Evolutionary conservation across 345 rosid species (phyloP).

Genomic region (Populus ilicifolia): DNA sequence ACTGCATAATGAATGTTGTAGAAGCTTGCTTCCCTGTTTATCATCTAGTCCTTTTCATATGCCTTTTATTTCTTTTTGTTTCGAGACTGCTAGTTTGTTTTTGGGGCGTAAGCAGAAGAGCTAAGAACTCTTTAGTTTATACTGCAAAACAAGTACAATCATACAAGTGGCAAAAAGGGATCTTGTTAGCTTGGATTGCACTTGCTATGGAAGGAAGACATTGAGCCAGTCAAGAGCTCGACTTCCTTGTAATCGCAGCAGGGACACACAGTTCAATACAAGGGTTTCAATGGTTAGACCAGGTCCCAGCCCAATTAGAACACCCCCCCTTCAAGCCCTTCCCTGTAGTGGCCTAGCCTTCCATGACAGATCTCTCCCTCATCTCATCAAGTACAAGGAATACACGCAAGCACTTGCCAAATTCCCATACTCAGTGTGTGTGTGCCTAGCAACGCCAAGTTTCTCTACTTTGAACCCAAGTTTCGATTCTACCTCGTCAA

Average conservation of each 20-base stretch:
- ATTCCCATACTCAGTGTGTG: conserved; percentile 64
- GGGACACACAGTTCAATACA: conserved; percentile 53
- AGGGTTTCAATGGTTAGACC: conserved; percentile 77
- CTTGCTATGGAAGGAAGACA: not conserved
- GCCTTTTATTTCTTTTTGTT: too few relatives aligned
- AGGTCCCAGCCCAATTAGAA: conserved; percentile 78
- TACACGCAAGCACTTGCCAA: conserved; percentile 71
- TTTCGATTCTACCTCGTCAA: conserved; percentile 51
- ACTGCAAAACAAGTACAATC: not conserved
- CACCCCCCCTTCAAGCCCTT: conserved; percentile 86
- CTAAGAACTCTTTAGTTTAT: not conserved
- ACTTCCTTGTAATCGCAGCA: not conserved
- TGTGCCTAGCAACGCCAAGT: conserved; percentile 52
- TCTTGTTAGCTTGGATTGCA: not conserved
- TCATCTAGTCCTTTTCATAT: too few relatives aligned
- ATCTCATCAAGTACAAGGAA: conserved; percentile 70
- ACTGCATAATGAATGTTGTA: not conserved
- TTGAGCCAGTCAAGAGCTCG: not conserved
- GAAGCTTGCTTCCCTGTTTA: not conserved
- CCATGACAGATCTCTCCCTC: conserved; percentile 52
- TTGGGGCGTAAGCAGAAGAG: not conserved
- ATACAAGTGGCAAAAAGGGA: not conserved
- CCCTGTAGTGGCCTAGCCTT: conserved; percentile 57
- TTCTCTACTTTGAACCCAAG: conserved; percentile 50
- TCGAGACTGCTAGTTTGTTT: not conserved